Conservation (phyloP, 768 basidiomycete genomes). For the Serendipita sp. region DNA sequence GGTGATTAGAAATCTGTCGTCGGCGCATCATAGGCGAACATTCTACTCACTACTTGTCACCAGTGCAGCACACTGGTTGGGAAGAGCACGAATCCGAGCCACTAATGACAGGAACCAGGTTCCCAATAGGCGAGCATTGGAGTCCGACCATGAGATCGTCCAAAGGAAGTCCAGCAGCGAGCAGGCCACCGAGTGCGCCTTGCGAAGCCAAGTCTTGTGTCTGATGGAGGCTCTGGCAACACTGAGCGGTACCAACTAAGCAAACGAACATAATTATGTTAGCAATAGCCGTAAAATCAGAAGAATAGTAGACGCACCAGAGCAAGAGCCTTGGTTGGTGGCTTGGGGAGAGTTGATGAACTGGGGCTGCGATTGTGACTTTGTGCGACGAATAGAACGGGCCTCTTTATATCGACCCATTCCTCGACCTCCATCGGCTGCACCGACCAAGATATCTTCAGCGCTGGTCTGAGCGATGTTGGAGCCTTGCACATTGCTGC, state of each 20-base stretch:
- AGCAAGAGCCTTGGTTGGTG: not conserved
- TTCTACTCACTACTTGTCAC: not conserved
- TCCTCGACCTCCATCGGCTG: not conserved
- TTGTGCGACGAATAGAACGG: not conserved
- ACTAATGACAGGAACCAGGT: not conserved
- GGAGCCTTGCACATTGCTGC: not conserved
- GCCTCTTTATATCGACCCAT: not conserved
- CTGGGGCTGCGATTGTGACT: not conserved
- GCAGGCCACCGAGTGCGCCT: not conserved
- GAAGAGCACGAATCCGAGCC: not conserved
- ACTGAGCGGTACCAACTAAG: not conserved
- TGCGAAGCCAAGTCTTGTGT: not conserved
- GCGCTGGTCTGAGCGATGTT: not conserved
- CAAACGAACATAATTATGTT: too few species aligned
- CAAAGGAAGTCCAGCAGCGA: not conserved
- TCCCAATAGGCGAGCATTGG: not conserved
- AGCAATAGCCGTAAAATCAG: too few species aligned
- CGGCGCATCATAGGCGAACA: not conserved
- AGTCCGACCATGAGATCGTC: conserved; percentile 1
- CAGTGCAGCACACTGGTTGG: not conserved
- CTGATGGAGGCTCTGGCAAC: conserved; percentile 5
- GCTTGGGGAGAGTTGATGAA: conserved; percentile 1
- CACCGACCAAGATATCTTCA: not conserved
- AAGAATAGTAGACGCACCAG: not conserved
- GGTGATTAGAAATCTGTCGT: too few species aligned